phyloP scores from a whole-genome alignment of 1,284 basidiomycete genomes.

The Mycena sp. region DNA sequence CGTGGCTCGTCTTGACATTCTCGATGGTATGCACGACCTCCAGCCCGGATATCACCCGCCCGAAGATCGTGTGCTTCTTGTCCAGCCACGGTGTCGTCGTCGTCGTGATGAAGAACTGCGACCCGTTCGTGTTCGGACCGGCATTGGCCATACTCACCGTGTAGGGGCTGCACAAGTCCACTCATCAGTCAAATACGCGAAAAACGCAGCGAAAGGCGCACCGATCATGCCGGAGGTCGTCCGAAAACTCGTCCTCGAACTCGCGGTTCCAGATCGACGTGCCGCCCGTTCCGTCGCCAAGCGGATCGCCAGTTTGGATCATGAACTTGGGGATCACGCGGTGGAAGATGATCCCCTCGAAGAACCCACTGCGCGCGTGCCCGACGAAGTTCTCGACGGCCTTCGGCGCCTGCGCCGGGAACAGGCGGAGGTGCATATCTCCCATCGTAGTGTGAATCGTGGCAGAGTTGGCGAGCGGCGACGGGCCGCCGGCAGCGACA shows the following conservation, averaged over 20 bases:
- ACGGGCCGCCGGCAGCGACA: conserved; percentile 61
- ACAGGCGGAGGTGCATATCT: conserved; percentile 92
- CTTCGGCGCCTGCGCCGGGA: conserved; percentile 92
- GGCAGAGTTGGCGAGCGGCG: conserved; percentile 77
- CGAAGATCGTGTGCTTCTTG: conserved; percentile 96
- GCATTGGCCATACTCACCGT: conserved; percentile 99
- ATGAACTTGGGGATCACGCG: conserved; percentile 99
- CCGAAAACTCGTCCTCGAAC: conserved; percentile 96
- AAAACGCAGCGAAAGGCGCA: conserved; percentile 44
- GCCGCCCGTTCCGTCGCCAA: conserved; percentile 98
- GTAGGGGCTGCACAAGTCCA: conserved; percentile 72
- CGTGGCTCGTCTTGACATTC: conserved; percentile 80
- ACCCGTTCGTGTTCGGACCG: conserved; percentile 92
- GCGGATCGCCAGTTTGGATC: conserved; percentile 98
- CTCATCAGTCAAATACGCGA: conserved; percentile 10
- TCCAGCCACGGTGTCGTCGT: conserved; percentile 96
- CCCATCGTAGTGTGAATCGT: conserved; percentile 96
- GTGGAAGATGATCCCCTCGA: conserved; percentile 96
- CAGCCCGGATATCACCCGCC: conserved; percentile 82
- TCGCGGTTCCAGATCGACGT: conserved; percentile 93
- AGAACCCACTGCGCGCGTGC: conserved; percentile 92
- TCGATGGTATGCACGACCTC: conserved; percentile 91
- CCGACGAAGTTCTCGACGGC: conserved; percentile 98
- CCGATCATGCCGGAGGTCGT: conserved; percentile 91
- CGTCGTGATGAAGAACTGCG: conserved; percentile 99